Conservation (phyloP, 2,329 filamentous ascomycete species). For the Laburnicola sp. region DNA sequence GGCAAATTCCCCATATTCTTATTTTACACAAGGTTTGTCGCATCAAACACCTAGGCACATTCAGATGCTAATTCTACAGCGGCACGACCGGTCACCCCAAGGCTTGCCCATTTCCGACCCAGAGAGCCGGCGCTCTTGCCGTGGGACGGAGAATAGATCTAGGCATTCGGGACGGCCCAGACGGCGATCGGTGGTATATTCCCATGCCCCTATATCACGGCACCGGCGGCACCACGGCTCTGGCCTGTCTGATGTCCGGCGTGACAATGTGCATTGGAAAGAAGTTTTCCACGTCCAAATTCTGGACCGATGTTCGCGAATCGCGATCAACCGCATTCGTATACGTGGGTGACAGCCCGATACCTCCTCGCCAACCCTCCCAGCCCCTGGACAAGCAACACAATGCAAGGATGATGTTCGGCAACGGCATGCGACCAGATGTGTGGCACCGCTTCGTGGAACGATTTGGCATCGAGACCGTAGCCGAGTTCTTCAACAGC, state of each 20-base stretch:
- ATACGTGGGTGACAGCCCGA: conserved; percentile 77
- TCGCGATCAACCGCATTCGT: conserved; percentile 69
- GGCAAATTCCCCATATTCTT: conserved; percentile 61
- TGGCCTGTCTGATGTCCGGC: conserved; percentile 52
- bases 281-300: conserved; percentile 67
- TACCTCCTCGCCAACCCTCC: conserved; percentile 68
- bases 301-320: conserved; percentile 72
- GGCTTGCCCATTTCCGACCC: conserved; percentile 36
- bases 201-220: conserved; percentile 79
- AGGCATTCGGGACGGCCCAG: too few species aligned
- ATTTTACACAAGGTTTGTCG: too few species aligned
- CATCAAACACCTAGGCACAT: too few species aligned
- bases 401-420: conserved; percentile 60
- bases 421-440: conserved; percentile 69
- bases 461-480: conserved; percentile 62
- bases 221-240: conserved; percentile 63
- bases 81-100: conserved; percentile 77
- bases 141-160: too few species aligned
- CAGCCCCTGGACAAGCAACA: conserved; percentile 63
- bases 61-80: too few species aligned
- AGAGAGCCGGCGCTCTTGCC: too few species aligned
- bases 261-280: conserved; percentile 62
- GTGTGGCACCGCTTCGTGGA: conserved; percentile 67
- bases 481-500: conserved; percentile 76
- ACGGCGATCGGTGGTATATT: conserved; percentile 68